Base-by-base conservation (phyloP, 306 rosid genomes). In the Begonia peltatifolia region DNA sequence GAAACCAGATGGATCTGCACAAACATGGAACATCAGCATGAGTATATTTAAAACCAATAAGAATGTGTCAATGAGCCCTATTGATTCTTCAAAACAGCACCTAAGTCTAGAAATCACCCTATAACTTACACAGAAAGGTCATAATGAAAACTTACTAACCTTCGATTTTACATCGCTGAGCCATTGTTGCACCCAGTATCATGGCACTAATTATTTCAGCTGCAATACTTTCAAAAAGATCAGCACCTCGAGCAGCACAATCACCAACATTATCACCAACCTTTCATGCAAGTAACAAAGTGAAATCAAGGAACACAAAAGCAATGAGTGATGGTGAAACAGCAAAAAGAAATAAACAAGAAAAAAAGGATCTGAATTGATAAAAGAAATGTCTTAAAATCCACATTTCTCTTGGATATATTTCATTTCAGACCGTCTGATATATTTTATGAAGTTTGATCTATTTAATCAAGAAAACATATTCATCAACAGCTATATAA, bases 171-270 rank as follows among this genome's bases (percentile, higher is more conserved):
- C 95, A 90, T 38, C 80, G 85, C 25, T 76, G 71, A 42, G 97
- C 97, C 97, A 90, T 85, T 54, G 97, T 76, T 78, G 82, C 95
- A 43, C 97, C 97, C 55, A 90, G 95, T 66, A 90, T 90, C 97
- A 90, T 90, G 55, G 97, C 97, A 75, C 97, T 90, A 56, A 86
- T 86, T 71, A 90, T 90, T 75, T 90, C 97, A 53, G 97, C 97
- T 3, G 97, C 95, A 41, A 90, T 90, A 71, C 97, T 90, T 78
- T 90, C 97, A 73, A 90, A 90, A 52, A 90, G 97, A 80, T 90
- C 97, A 53, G 97, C 97, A 74, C 97, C 97, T 72, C 97, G 77
- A 53, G 97, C 97, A 3, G 97, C 95, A 74, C 97, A 90, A 66
- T 90, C 97, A 11, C 97, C 97, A 48, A 90, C 97, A 73, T 90